phyloP scores from a whole-genome alignment of 768 basidiomycete genomes.

The Boletus pseudo-olivaceus region DNA sequence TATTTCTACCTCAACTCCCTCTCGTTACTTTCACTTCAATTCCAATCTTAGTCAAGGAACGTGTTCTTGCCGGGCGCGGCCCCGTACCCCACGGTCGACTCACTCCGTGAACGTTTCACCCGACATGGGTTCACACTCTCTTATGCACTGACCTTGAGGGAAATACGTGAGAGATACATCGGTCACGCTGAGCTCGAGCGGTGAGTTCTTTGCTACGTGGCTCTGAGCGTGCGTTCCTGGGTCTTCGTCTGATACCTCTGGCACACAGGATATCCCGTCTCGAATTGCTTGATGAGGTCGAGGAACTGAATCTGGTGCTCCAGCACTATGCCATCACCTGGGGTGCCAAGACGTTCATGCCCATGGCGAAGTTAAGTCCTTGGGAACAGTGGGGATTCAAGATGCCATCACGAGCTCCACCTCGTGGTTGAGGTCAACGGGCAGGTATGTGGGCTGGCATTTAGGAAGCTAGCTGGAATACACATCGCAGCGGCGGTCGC shows the following conservation, averaged over 20 bases:
- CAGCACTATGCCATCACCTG: conserved; percentile 61
- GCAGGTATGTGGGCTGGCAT: neutral
- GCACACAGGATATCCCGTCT: conserved; percentile 62
- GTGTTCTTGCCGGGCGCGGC: conserved; percentile 71
- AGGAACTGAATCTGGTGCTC: conserved; percentile 82
- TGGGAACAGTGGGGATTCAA: conserved; percentile 18
- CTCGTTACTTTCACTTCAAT: neutral
- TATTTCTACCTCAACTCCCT: conserved; percentile 27
- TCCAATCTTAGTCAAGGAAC: conserved; percentile 52
- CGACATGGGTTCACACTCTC: conserved; percentile 46
- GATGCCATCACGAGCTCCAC: no score
- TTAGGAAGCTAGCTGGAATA: neutral
- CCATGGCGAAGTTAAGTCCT: neutral
- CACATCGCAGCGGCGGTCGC: no score
- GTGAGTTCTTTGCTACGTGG: conserved; percentile 31
- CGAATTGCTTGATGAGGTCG: conserved; percentile 90
- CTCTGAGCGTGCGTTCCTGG: neutral
- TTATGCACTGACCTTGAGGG: neutral
- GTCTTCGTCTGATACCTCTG: neutral
- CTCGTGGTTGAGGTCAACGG: neutral
- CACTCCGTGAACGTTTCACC: conserved; percentile 56
- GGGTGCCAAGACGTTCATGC: conserved; percentile 28
- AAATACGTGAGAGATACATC: conserved; percentile 42
- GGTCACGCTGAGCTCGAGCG: conserved; percentile 45
- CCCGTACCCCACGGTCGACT: conserved; percentile 54